Conservation (phyloP, 1,284 basidiomycete genomes). For the Cutaneotrichosporon spelunceum region DNA sequence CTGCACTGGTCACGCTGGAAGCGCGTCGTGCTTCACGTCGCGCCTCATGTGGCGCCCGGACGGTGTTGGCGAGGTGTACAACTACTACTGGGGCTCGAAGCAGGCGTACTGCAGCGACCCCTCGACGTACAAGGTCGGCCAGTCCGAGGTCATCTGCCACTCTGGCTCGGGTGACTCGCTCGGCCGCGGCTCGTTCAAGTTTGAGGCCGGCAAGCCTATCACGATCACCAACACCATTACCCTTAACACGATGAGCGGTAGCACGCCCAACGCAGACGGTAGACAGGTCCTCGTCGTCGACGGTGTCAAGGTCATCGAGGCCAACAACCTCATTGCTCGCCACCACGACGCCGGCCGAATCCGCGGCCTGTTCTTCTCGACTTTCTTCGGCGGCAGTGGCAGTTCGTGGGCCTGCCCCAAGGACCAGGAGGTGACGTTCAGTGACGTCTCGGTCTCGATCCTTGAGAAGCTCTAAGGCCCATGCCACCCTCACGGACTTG, state of each 20-base stretch:
- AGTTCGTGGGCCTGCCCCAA: slow-evolving; percentile 9
- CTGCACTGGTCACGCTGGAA: slow-evolving; percentile 47
- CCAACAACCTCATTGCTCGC: slow-evolving; percentile 11
- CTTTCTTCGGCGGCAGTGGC: slow-evolving; percentile 13
- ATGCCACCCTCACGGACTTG: background rate
- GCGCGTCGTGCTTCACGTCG: slow-evolving; percentile 48
- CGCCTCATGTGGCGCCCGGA: slow-evolving; percentile 51
- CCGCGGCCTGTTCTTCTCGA: slow-evolving; percentile 13
- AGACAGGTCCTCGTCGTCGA: slow-evolving; percentile 11
- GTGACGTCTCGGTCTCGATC: background rate
- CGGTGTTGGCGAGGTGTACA: slow-evolving; percentile 46
- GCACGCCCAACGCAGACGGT: slow-evolving; percentile 10
- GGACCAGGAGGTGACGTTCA: slow-evolving; percentile 11
- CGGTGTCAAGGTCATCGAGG: slow-evolving; percentile 9
- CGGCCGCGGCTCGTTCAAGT: slow-evolving; percentile 15
- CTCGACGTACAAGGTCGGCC: slow-evolving; percentile 10
- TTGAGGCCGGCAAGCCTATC: slow-evolving; percentile 11
- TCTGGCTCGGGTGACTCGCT: slow-evolving; percentile 11
- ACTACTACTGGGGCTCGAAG: slow-evolving; percentile 31
- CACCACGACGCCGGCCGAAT: slow-evolving; percentile 15
- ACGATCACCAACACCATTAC: slow-evolving; percentile 11
- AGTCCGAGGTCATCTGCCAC: slow-evolving; percentile 7
- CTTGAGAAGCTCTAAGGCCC: slow-evolving; percentile 11
- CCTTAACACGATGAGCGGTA: slow-evolving; percentile 15
- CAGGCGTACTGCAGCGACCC: slow-evolving; percentile 18